These are phyloP conservation scores for Scedosporium aurantiacum DNA, from an alignment of 2,329 filamentous ascomycete genomes.

Conservation along the genomic window DNA sequence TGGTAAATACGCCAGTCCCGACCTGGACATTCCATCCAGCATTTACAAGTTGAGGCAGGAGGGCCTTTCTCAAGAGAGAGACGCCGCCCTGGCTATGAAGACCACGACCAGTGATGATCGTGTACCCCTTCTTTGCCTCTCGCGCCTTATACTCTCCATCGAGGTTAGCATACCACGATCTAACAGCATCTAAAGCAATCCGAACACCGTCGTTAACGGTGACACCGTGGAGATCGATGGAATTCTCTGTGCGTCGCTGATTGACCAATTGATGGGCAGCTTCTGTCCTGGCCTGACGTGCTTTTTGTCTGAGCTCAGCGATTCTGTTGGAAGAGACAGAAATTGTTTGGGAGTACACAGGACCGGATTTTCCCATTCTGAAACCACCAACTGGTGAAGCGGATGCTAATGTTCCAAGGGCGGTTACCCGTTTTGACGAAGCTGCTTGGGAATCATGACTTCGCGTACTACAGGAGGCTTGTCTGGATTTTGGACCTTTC, in stretches of 20 bases:
- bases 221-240: conserved; percentile 75
- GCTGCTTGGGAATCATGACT: conserved; percentile 42
- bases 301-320: conserved; percentile 36
- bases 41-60: conserved; percentile 61
- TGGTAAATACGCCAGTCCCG: conserved; percentile 56
- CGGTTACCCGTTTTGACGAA: conserved; percentile 25
- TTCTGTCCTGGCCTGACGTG: conserved; percentile 1
- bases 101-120: conserved; percentile 72
- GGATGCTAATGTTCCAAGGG: neutral
- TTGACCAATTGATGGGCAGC: conserved; percentile 63
- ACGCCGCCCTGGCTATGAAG: conserved; percentile 67
- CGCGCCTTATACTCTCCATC: neutral
- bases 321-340: neutral
- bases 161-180: conserved; percentile 52
- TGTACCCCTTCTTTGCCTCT: conserved; percentile 39
- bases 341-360: conserved; percentile 12
- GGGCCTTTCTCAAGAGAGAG: conserved; percentile 65
- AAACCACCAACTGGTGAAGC: conserved; percentile 31
- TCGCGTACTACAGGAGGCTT: conserved; percentile 10
- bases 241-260: conserved; percentile 46
- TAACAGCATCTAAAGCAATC: conserved; percentile 58
- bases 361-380: neutral
- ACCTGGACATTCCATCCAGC: conserved; percentile 79
- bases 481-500: conserved; percentile 8
- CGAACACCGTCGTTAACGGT: conserved; percentile 69